phyloP scores from a whole-genome alignment of 1,139 yeast genomes.

The Zygoascus hellenicus region DNA sequence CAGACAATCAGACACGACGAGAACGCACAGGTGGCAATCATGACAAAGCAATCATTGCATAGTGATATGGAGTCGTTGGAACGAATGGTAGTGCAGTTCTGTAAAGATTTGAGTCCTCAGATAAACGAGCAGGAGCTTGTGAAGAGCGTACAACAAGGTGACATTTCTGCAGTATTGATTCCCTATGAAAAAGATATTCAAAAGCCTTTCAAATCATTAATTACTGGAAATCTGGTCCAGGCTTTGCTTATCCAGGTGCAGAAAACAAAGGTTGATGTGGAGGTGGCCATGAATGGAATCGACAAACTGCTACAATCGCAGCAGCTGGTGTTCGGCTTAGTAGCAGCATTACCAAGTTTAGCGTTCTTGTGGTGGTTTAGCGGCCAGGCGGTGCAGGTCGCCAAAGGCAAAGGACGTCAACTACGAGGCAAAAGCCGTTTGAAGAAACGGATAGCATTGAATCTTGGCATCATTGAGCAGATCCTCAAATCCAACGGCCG shows the following conservation, averaged over 20 bases:
- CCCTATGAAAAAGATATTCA: conserved; percentile 73
- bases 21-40: conserved; percentile 61
- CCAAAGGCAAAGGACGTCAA: conserved; percentile 17
- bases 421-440: conserved; percentile 16
- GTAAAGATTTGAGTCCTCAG: conserved; percentile 38
- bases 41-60: conserved; percentile 70
- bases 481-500: conserved; percentile 13
- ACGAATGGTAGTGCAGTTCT: conserved; percentile 79
- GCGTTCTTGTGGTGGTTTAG: conserved; percentile 24
- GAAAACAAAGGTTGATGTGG: conserved; percentile 93
- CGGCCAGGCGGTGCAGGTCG: conserved; percentile 1
- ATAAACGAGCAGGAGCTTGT: conserved; percentile 19
- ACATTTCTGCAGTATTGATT: conserved; percentile 70
- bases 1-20: conserved; percentile 80
- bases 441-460: conserved; percentile 14
- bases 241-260: conserved; percentile 83
- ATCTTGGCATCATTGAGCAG: conserved; percentile 18
- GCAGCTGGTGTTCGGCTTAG: conserved; percentile 84
- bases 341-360: conserved; percentile 71
- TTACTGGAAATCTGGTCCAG: conserved; percentile 68
- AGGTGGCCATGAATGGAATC: conserved; percentile 81
- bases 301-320: conserved; percentile 86
- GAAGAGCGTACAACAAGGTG: conserved; percentile 50
- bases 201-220: conserved; percentile 55
- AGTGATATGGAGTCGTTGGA: conserved; percentile 78